Conservation (phyloP, 1,284 basidiomycete species). For the Schizophyllum commune region DNA sequence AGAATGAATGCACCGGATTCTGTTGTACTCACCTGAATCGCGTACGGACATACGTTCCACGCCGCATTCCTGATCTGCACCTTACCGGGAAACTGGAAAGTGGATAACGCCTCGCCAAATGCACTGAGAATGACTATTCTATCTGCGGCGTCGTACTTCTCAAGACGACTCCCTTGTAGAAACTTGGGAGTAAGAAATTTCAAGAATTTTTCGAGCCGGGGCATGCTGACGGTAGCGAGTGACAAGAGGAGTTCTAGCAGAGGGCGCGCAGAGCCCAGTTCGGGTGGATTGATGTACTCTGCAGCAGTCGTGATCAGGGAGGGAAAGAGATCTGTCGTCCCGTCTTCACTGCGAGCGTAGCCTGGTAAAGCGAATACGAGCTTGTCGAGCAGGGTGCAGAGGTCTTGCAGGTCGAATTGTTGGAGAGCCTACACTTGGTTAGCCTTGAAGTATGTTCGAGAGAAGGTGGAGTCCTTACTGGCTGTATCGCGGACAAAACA, state of each 20-base stretch:
- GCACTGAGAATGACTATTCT: neutral
- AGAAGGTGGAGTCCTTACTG: neutral
- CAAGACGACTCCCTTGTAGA: neutral
- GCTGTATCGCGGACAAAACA: neutral
- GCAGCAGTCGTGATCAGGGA: neutral
- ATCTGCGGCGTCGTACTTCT: neutral
- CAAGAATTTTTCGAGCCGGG: neutral
- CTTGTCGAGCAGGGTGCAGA: neutral
- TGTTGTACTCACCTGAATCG: neutral
- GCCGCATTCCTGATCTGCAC: neutral
- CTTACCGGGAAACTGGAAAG: neutral
- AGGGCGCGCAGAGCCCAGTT: neutral
- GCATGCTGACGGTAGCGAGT: neutral
- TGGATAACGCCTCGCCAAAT: neutral
- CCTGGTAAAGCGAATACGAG: neutral
- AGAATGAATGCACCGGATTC: neutral
- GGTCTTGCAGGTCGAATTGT: neutral
- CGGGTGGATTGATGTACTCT: neutral
- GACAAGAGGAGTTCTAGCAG: neutral
- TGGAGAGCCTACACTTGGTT: neutral
- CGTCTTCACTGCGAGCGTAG: neutral
- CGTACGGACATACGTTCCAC: neutral
- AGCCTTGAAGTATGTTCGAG: too few species aligned
- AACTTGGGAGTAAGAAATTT: neutral
- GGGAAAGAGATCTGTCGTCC: neutral